Evolutionary conservation across 2,329 filamentous ascomycete species (phyloP).

Genomic region (Aspergillus ochraceoroseus): DNA sequence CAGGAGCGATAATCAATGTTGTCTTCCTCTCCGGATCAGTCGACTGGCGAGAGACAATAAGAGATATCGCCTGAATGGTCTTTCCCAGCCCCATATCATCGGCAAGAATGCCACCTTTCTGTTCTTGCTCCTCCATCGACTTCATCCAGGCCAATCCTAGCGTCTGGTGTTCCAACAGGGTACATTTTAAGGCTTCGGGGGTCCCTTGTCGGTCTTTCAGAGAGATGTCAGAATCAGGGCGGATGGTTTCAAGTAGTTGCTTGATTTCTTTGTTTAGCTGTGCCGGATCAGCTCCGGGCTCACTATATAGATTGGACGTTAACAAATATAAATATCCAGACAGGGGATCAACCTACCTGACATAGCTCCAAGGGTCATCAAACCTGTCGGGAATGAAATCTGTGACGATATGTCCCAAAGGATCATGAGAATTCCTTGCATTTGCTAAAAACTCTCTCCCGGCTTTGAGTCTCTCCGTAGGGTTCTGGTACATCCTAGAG

Average conservation of each 20-base stretch:
- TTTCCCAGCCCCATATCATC: constrained; percentile 84
- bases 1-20: constrained; percentile 75
- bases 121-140: constrained; percentile 63
- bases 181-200: constrained; percentile 62
- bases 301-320: constrained; percentile 11
- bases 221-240: constrained; percentile 63
- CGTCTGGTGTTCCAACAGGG: constrained; percentile 76
- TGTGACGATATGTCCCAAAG: not conserved
- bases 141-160: constrained; percentile 72
- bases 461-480: constrained; percentile 20
- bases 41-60: constrained; percentile 67
- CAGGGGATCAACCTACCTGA: constrained; percentile 10
- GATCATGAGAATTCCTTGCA: constrained; percentile 9
- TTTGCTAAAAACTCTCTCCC: constrained; percentile 15
- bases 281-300: constrained; percentile 41
- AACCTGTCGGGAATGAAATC: constrained; percentile 1
- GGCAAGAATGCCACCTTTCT: constrained; percentile 70
- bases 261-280: constrained; percentile 63
- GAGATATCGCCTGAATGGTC: constrained; percentile 73
- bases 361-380: constrained; percentile 6
- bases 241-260: constrained; percentile 65
- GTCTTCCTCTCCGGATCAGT: constrained; percentile 58
- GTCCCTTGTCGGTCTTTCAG: constrained; percentile 62
- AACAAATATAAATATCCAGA: not conserved
- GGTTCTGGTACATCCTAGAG: constrained; percentile 18